Base-by-base conservation (phyloP, 2,329 filamentous ascomycete species). In the Sporothrix pseudoabietina region DNA sequence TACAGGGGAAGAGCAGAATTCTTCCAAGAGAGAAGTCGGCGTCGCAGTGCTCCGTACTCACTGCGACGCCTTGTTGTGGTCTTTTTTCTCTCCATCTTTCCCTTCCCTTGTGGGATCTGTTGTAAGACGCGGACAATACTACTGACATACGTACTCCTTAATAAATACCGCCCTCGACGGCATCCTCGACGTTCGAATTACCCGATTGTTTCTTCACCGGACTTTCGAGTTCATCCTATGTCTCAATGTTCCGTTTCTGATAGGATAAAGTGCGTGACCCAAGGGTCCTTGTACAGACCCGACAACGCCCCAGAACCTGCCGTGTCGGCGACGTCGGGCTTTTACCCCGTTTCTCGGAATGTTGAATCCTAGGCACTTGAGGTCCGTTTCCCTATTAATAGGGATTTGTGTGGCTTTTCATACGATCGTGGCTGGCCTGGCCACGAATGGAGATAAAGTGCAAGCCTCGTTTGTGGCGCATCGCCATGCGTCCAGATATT, bases 241-340 rank as follows among this genome's bases (percentile, higher is more conserved):
- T n/a, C 22, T 12, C 52, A 55, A 12, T 9, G 14, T 8, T 26
- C 22, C 14, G 14, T 10, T 7, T 55, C 14, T 49, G 14, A 26
- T 55, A 26, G 9, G 52, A 9, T 26, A n/a, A 26, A n/a, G 22
- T 9, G 22, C n/a, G 52, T 55, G 52, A 55, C 26, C 12, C 16
- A n/a, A 9, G 16, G 30, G 1, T n/a, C 35, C 39, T 2, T 65
- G 19, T 19, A 10, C 22, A 22, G 52, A 16, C 19, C 30, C 30
- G 12, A 52, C 26, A 30, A 39, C 19, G 5, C 22, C 14, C 14
- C 14, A n/a, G 41, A 19, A 19, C 66, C 19, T 52, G 30, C 30
- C 66, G 19, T 49, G 47, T 69, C 66, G 47, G 47, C 66, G 66
- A 69, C 3, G 47, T 69, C 66, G 19, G 30, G 47, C 63, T 66